Percentiles rank a stretch among this genome's conserved stretches.
phyloP scores from a whole-genome alignment of 176 grass and related monocot species.

The Eragrostis curvula region DNA sequence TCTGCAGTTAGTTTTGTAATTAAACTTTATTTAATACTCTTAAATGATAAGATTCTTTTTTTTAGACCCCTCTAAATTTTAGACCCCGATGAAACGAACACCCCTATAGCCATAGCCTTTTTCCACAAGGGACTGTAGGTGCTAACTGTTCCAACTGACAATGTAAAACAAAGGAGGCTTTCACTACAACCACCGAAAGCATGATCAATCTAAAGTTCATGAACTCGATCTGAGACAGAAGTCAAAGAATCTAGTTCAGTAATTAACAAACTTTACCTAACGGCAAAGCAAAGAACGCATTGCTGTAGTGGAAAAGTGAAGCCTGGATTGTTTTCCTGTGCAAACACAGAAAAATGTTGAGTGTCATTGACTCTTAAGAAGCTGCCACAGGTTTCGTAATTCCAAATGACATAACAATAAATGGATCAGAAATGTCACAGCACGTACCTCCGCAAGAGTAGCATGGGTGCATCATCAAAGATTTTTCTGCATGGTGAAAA shows the following conservation, averaged over 20 bases:
- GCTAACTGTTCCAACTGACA: slow-evolving; percentile 1
- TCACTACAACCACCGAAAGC: slow-evolving; percentile 7
- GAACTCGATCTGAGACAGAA: neutral
- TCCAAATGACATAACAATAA: neutral
- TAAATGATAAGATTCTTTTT: too few species aligned
- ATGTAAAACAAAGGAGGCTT: neutral
- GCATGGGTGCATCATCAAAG: neutral
- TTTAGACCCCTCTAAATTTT: too few species aligned
- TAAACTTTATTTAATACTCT: too few species aligned
- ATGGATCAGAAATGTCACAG: neutral
- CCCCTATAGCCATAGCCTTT: slow-evolving; percentile 4
- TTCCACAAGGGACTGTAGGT: neutral
- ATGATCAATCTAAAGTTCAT: slow-evolving; percentile 3
- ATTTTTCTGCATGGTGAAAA: neutral
- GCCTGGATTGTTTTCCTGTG: neutral
- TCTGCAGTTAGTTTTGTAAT: too few species aligned
- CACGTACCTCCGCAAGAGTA: neutral
- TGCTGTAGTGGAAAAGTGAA: neutral
- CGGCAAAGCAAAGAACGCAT: slow-evolving; percentile 21
- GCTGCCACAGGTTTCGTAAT: neutral
- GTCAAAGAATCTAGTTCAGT: slow-evolving; percentile 5
- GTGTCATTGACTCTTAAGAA: slow-evolving; percentile 4
- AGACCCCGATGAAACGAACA: too few species aligned
- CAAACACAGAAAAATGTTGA: neutral
- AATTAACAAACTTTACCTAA: slow-evolving; percentile 9